Base-by-base conservation (phyloP, 2,329 filamentous ascomycete genomes). In the Macroventuria anomochaeta region DNA sequence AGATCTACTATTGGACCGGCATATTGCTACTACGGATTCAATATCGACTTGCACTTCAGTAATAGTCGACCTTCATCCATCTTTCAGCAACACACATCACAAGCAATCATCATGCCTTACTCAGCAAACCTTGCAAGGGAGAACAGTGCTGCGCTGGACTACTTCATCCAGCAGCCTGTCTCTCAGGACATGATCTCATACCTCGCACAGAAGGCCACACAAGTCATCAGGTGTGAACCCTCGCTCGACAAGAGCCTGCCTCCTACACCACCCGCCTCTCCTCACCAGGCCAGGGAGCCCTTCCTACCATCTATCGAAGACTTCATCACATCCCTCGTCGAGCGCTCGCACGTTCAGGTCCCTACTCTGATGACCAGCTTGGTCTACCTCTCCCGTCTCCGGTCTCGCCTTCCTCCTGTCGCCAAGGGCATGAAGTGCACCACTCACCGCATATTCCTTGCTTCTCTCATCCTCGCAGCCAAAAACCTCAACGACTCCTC, bases 401-500 rank as follows among this genome's bases (percentile, higher is more conserved):
- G 88, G 78, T 84, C 88, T 44, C 88, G 90, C 65, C 86, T 99
- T 23, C 93, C 96, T 63, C 90, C 93, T 54, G 92, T 96, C 72
- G 93, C 95, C 67, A 96, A 96, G 79, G 95, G 95, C 61, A 91
- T 97, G 79, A 88, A 90, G 67, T 97, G 95, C 82, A 97, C 95
- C 20, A 91, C 93, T 39, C 95, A 99, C 81, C 89, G 95, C 68
- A 97, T 99, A 82, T 97, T 99, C 80, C 85, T 99, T 41, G 93
- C 91, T 34, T 82, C 90, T 13, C 86, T 93, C 63, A 95, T 95
- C 71, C 80, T 88, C 42, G 87, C 95, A 1, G 93, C 95, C 67
- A 99, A 99, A 87, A 97, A 97, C 76, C 85, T 97, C 65, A 97
- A 99, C 76, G 95, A 97, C 82, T 96, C 92, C 57, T 97, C 92